Conservation (phyloP, 2,329 filamentous ascomycete species). For the Diplodia mutila region DNA sequence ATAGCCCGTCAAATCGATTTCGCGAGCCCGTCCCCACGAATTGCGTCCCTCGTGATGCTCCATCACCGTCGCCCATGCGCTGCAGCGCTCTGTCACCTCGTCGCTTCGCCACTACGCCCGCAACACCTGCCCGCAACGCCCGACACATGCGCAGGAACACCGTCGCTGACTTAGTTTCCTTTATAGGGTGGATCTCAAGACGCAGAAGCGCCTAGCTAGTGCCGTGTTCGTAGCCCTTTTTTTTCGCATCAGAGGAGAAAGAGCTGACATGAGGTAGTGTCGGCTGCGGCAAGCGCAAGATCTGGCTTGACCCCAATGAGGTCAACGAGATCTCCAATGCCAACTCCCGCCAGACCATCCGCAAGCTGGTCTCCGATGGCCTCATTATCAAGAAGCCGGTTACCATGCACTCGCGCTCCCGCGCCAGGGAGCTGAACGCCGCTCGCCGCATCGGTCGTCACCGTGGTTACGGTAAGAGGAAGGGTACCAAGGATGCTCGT, state of each 20-base stretch:
- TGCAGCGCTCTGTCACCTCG: slow-evolving; percentile 7
- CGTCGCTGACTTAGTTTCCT: slow-evolving; percentile 38
- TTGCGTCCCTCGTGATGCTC: slow-evolving; percentile 10
- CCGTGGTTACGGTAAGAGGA: slow-evolving; percentile 99
- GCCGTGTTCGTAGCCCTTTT: slow-evolving; percentile 63
- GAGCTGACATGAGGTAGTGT: slow-evolving; percentile 51
- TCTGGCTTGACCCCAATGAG: slow-evolving; percentile 99
- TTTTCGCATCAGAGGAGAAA: background rate
- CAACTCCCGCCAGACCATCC: slow-evolving; percentile 99
- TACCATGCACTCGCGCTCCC: slow-evolving; percentile 98
- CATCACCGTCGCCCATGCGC: background rate
- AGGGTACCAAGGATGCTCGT: slow-evolving; percentile 99
- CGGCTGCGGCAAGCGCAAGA: slow-evolving; percentile 99
- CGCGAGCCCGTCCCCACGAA: slow-evolving; percentile 25
- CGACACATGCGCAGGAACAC: slow-evolving; percentile 32
- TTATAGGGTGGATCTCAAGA: slow-evolving; percentile 96
- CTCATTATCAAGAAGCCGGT: slow-evolving; percentile 99
- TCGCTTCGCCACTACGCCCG: slow-evolving; percentile 33
- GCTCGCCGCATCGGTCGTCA: slow-evolving; percentile 95
- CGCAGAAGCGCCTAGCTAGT: slow-evolving; percentile 99
- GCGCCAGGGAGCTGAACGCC: slow-evolving; percentile 92
- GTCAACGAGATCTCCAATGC: slow-evolving; percentile 99
- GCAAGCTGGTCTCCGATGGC: slow-evolving; percentile 99
- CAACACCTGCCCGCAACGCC: slow-evolving; percentile 29
- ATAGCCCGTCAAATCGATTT: slow-evolving; percentile 32